Base-by-base conservation (phyloP, 1,284 basidiomycete species). In the Leccinum subfulvum region DNA sequence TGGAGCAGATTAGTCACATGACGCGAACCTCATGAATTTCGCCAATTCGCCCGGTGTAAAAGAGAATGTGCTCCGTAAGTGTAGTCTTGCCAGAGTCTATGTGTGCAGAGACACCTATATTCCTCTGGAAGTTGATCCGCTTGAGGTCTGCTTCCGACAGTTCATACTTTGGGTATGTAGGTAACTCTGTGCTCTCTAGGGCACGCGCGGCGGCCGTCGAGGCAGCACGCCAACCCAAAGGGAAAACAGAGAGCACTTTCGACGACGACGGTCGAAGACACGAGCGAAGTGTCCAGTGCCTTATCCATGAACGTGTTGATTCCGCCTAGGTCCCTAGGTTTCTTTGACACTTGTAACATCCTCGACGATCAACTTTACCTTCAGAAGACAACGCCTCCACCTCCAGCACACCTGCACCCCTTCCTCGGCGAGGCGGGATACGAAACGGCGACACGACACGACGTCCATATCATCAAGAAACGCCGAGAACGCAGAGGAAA, bases 81-180 rank as follows among this genome's bases (percentile, higher is more conserved):
- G 97, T 99, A 0, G 97, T 99, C 84, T 99, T 99, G 49, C 97
- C 97, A 7, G 94, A 98, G 78, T 98, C 95, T 66, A 97, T 97
- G 74, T 96, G 94, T 0, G 94, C 94, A 13, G 94, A 96, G 66
- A 93, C 86, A 65, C 91, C 91, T 65, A 93, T 93, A 70, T 93
- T 93, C 60, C 91, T 80, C 73, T 92, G 91, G 62, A 81, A 85
- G n/a, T 72, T 76, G 9, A 92, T 81, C 3, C 87, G 79, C 59
- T 74, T 69, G 53, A 80, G 65, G 76, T 93, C 91, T 59, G 79
- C 76, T 9, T 84, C 82, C 0, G 88, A 84, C 56, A 91, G 78
- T 33, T 79, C 73, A 66, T 80, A 81, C 33, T 73, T 73, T 39
- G 77, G 77, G 44, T 74, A 75, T 30, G 54, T 70, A 51, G 67